Conservation (phyloP, 2,329 filamentous ascomycete genomes). For the Arachnopeziza araneosa region DNA sequence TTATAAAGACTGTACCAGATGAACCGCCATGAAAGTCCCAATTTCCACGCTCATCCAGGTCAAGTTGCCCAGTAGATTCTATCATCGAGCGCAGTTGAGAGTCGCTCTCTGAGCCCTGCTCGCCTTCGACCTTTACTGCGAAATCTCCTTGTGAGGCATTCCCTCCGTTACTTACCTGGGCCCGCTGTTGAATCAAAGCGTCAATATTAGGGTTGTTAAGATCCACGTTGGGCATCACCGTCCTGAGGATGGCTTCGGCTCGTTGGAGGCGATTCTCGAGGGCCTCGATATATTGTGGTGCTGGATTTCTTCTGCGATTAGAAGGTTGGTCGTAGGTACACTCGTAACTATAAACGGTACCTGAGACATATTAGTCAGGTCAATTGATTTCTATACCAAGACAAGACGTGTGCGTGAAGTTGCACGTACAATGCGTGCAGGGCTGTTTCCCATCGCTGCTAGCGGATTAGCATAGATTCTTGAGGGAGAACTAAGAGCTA, state of each 20-base stretch:
- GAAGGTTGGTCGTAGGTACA: slow-evolving; percentile 74
- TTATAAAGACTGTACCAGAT: slow-evolving; percentile 83
- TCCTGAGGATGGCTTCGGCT: slow-evolving; percentile 59
- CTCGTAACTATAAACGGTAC: slow-evolving; percentile 92
- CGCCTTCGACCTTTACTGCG: not conserved
- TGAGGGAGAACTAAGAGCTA: too few species aligned
- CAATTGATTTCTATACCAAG: too few species aligned
- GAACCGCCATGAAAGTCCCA: slow-evolving; percentile 96
- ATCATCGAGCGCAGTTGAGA: slow-evolving; percentile 89
- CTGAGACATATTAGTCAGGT: too few species aligned
- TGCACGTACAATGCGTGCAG: slow-evolving; percentile 69
- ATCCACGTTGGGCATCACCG: slow-evolving; percentile 60
- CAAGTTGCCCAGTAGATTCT: slow-evolving; percentile 81
- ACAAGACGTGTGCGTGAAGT: too few species aligned
- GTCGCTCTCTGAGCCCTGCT: slow-evolving; percentile 37
- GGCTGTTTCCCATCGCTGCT: slow-evolving; percentile 68
- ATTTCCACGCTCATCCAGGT: slow-evolving; percentile 83
- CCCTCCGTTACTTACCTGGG: not conserved
- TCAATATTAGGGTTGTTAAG: slow-evolving; percentile 82
- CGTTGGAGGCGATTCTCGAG: slow-evolving; percentile 63
- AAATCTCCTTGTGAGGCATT: not conserved
- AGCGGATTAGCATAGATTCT: not conserved
- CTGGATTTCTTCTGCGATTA: slow-evolving; percentile 66
- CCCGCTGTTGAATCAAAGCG: slow-evolving; percentile 58
- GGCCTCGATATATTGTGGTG: slow-evolving; percentile 68